phyloP scores from a whole-genome alignment of 2,329 filamentous ascomycete genomes.

The Canariomyces notabilis region DNA sequence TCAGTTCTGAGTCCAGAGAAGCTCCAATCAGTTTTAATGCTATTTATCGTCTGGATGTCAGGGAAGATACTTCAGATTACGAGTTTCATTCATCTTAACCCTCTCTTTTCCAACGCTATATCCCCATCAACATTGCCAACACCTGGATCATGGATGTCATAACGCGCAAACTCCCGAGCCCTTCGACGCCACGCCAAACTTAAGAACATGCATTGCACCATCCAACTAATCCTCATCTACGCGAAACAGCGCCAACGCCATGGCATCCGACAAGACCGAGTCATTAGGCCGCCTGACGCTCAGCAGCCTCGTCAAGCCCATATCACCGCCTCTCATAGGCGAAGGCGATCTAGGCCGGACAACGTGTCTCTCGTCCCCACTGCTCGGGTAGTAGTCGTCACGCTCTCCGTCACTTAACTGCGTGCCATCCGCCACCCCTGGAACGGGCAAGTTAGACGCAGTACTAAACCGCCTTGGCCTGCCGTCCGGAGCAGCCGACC shows the following conservation, averaged over 20 bases:
- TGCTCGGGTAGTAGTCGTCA: conserved; percentile 8
- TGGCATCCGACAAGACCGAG: conserved; percentile 21
- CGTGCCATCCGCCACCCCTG: not conserved
- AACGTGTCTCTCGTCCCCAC: conserved; percentile 1
- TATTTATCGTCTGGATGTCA: too few species aligned
- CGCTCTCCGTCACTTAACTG: conserved; percentile 5
- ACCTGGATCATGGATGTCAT: too few species aligned
- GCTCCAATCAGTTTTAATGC: too few species aligned
- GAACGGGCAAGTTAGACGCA: conserved; percentile 9
- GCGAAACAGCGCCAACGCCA: conserved; percentile 23
- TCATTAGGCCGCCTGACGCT: conserved; percentile 21
- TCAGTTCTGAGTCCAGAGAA: not conserved
- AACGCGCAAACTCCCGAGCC: too few species aligned
- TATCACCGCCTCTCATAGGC: conserved; percentile 5
- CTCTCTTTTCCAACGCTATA: too few species aligned
- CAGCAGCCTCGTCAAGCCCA: conserved; percentile 20
- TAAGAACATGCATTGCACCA: not conserved
- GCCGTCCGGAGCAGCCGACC: not conserved
- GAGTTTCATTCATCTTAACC: too few species aligned
- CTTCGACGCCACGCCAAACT: too few species aligned
- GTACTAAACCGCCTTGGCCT: conserved; percentile 5
- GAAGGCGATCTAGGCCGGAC: conserved; percentile 8
- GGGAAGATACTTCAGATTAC: too few species aligned
- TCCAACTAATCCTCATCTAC: conserved; percentile 16
- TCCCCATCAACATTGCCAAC: too few species aligned